Conservation (phyloP, 306 rosid genomes). For the Delonix regia region DNA sequence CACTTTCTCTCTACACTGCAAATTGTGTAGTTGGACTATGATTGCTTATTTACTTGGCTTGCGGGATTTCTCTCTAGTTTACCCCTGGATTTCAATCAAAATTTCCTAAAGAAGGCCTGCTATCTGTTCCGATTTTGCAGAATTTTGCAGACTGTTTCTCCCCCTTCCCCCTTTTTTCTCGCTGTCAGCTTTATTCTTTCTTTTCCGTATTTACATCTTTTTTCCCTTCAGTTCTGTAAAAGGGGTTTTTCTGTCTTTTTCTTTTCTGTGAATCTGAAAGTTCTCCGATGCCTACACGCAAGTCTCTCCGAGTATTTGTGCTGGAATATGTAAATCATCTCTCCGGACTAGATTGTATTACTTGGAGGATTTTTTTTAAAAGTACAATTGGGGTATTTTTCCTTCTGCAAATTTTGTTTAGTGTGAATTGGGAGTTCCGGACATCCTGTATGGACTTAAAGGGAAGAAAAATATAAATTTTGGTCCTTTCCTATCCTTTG, state of each 20-base stretch:
- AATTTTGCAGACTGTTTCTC: constrained; percentile 24
- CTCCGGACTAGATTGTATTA: not conserved
- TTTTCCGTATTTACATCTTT: not conserved
- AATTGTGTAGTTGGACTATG: constrained; percentile 5
- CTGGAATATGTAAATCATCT: not conserved
- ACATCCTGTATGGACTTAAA: not conserved
- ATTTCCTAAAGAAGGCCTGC: constrained; percentile 24
- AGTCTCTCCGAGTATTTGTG: constrained; percentile 18
- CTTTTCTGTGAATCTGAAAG: not conserved
- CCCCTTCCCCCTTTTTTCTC: not conserved
- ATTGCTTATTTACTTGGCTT: constrained; percentile 31
- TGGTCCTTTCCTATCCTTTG: not conserved
- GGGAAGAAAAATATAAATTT: constrained; percentile 19
- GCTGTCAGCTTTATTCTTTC: constrained; percentile 23
- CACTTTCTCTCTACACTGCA: constrained; percentile 7
- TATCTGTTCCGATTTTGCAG: constrained; percentile 18
- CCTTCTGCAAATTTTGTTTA: constrained; percentile 1
- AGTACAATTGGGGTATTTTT: not conserved
- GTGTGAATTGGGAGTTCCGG: not conserved
- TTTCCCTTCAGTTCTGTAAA: constrained; percentile 1
- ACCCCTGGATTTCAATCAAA: constrained; percentile 23
- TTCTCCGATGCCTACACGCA: constrained; percentile 42
- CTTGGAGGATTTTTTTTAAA: not conserved
- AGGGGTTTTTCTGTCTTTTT: not conserved
- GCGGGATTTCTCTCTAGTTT: constrained; percentile 26